Percentiles rank a stretch among this genome's conserved stretches.
phyloP scores from a whole-genome alignment of 2,329 filamentous ascomycete species.

The Alternaria sp. region DNA sequence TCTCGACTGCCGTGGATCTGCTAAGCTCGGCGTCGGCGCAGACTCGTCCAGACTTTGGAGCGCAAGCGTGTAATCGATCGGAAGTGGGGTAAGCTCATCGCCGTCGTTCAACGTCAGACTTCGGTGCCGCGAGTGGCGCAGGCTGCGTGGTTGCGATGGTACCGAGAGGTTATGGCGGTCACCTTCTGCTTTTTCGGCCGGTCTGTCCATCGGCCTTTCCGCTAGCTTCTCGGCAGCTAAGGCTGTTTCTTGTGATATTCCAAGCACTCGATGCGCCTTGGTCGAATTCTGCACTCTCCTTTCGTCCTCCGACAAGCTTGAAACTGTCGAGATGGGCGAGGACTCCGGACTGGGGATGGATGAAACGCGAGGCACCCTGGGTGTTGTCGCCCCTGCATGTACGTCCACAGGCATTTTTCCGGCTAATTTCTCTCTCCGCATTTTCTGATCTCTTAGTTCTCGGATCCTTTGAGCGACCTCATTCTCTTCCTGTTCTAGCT shows the following conservation, averaged over 20 bases:
- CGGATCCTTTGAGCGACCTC: constrained; percentile 64
- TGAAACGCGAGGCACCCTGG: constrained; percentile 43
- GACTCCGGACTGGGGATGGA: constrained; percentile 32
- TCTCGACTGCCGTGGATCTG: constrained; percentile 13
- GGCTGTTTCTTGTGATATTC: constrained; percentile 36
- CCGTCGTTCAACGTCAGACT: constrained; percentile 45
- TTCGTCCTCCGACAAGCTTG: constrained; percentile 37
- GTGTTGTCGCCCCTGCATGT: constrained; percentile 52
- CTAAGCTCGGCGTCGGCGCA: constrained; percentile 17
- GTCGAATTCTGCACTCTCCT: constrained; percentile 36
- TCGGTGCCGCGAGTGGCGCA: constrained; percentile 36
- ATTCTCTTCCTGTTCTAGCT: constrained; percentile 55
- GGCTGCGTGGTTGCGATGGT: constrained; percentile 21
- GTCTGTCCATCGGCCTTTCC: constrained; percentile 3
- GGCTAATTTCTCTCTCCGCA: constrained; percentile 57
- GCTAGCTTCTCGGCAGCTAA: constrained; percentile 21
- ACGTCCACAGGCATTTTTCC: constrained; percentile 37
- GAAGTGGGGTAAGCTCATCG: constrained; percentile 43
- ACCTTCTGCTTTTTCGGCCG: background rate
- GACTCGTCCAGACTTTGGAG: constrained; percentile 40
- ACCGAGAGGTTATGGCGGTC: constrained; percentile 14
- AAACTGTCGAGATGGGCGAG: constrained; percentile 43
- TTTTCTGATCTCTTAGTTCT: constrained; percentile 63
- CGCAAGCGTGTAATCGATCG: constrained; percentile 50
- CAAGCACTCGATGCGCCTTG: constrained; percentile 53